Evolutionary conservation across 1,284 basidiomycete species (phyloP).

Genomic region (Kwoniella shivajii): DNA sequence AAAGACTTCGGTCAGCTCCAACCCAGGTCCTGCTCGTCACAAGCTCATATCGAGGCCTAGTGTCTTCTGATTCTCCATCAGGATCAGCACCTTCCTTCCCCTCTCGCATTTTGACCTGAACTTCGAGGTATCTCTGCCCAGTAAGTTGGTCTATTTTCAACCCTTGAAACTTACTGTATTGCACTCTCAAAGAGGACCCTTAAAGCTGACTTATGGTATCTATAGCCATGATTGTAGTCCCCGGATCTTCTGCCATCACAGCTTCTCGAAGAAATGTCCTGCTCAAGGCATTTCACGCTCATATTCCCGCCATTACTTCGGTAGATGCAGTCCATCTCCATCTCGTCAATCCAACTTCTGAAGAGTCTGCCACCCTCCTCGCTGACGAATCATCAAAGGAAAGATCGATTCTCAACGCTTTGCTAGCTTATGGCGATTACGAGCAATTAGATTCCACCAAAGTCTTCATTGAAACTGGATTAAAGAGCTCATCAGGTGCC

Average conservation of each 20-base stretch:
- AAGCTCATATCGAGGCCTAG: not conserved
- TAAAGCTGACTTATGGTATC: not conserved
- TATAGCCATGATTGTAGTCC: slow-evolving; percentile 57
- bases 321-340: slow-evolving; percentile 87
- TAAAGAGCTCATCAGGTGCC: slow-evolving; percentile 54
- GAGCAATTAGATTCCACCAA: slow-evolving; percentile 47
- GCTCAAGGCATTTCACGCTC: slow-evolving; percentile 65
- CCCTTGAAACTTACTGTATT: too few relatives aligned
- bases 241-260: slow-evolving; percentile 73
- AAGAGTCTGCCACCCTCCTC: slow-evolving; percentile 60
- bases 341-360: slow-evolving; percentile 69
- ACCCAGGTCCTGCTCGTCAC: not conserved
- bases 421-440: slow-evolving; percentile 88
- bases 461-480: slow-evolving; percentile 34
- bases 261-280: slow-evolving; percentile 69
- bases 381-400: slow-evolving; percentile 57
- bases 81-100: too few relatives aligned
- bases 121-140: too few relatives aligned
- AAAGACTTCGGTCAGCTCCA: not conserved
- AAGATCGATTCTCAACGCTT: slow-evolving; percentile 65
- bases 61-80: too few relatives aligned
- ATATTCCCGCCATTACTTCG: slow-evolving; percentile 62
- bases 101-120: too few relatives aligned
- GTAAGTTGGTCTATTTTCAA: not conserved
- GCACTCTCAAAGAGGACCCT: too few relatives aligned